A percentile compares a stretch with the other conserved stretches of the same genome.
Evolutionary conservation across 192 early-diverging fungal genomes (phyloP).

Genomic region (Linnemannia zychae): DNA sequence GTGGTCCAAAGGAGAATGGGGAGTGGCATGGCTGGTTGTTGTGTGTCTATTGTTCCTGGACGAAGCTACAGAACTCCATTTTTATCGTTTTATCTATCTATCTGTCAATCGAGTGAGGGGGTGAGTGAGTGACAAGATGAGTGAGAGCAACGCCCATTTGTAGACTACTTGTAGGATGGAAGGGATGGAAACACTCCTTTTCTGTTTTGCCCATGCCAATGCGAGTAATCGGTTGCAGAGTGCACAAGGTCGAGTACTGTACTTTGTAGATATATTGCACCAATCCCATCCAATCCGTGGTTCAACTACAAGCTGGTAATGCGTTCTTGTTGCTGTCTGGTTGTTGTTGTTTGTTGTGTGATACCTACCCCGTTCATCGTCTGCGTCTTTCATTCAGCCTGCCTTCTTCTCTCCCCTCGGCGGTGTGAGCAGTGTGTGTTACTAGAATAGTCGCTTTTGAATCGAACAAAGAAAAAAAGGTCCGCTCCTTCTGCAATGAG

Average conservation of each 20-base stretch:
- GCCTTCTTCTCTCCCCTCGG: not conserved
- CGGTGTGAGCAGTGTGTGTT: not conserved
- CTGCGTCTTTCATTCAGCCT: not conserved
- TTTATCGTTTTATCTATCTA: not conserved
- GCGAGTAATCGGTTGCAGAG: conserved; percentile 1
- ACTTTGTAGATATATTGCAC: not conserved
- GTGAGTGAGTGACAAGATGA: not conserved
- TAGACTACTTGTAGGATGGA: not conserved
- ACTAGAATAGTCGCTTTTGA: not conserved
- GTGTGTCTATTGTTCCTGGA: not conserved
- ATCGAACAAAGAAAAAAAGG: not conserved
- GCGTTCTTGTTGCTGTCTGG: not conserved
- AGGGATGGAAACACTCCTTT: not conserved
- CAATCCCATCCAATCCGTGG: too few relatives aligned
- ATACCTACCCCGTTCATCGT: not conserved
- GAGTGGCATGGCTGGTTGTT: not conserved
- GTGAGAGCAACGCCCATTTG: not conserved
- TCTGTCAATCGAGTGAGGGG: not conserved
- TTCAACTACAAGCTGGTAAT: not conserved
- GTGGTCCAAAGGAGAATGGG: not conserved
- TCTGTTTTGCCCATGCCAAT: not conserved
- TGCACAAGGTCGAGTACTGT: too few relatives aligned
- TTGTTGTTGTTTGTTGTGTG: not conserved
- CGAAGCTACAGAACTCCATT: conserved; percentile 3
- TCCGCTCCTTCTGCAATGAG: not conserved